phyloP scores from a whole-genome alignment of 148 eudicot genomes.

The Suaeda aralocaspica region DNA sequence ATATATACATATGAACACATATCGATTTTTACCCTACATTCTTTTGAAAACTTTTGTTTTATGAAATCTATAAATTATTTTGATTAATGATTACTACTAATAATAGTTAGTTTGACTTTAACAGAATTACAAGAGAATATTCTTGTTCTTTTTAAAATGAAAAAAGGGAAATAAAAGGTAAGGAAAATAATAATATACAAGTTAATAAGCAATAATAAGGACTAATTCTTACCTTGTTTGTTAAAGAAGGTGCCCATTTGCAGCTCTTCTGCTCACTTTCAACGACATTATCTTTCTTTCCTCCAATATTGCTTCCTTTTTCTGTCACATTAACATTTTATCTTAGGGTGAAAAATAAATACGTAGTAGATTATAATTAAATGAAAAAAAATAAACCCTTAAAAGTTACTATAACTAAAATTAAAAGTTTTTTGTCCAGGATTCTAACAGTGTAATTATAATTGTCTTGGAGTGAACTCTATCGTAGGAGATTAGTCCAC shows the following conservation, averaged over 20 bases:
- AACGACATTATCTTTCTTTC: slow-evolving; percentile 34
- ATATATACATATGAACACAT: too few species aligned
- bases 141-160: slow-evolving; percentile 14
- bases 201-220: slow-evolving; percentile 3
- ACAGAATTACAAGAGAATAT: neutral
- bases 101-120: neutral
- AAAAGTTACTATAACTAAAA: too few species aligned
- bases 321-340: neutral
- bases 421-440: too few species aligned
- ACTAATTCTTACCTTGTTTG: slow-evolving; percentile 31
- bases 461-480: too few species aligned
- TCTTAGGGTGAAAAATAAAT: slow-evolving; percentile 11
- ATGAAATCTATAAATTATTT: neutral
- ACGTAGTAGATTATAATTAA: neutral
- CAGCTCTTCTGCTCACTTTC: slow-evolving; percentile 48
- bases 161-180: neutral
- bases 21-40: too few species aligned
- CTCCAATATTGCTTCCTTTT: slow-evolving; percentile 1
- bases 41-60: neutral
- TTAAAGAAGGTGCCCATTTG: slow-evolving; percentile 35
- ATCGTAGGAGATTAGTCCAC: too few species aligned
- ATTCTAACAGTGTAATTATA: too few species aligned
- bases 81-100: neutral
- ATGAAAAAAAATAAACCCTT: slow-evolving; percentile 6
- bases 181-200: neutral